Evolutionary conservation across 2,329 filamentous ascomycete species (phyloP).

Genomic region (Lithohypha guttulata): DNA sequence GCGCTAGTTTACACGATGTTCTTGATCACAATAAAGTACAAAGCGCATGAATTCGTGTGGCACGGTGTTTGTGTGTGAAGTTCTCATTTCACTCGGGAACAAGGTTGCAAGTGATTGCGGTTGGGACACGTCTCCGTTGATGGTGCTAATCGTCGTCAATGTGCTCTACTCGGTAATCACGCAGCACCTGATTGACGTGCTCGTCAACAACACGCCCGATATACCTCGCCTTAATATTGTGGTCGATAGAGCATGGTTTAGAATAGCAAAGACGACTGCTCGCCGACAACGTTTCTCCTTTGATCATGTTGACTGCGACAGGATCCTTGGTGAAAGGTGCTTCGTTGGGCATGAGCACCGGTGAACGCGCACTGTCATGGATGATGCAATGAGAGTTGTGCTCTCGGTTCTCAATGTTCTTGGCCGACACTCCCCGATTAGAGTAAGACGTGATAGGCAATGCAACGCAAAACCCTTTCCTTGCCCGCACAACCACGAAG

Average conservation of each 20-base stretch:
- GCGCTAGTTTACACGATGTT: too few relatives aligned
- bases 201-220: slow-evolving; percentile 22
- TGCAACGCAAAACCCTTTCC: slow-evolving; percentile 10
- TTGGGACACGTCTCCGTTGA: neutral
- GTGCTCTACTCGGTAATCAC: neutral
- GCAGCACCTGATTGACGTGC: neutral
- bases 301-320: neutral
- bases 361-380: neutral
- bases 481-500: slow-evolving; percentile 4
- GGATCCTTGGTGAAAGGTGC: slow-evolving; percentile 1
- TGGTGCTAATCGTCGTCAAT: neutral
- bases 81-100: too few relatives aligned
- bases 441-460: slow-evolving; percentile 11
- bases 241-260: slow-evolving; percentile 32
- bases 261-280: slow-evolving; percentile 31
- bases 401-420: slow-evolving; percentile 2
- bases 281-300: neutral
- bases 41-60: too few relatives aligned
- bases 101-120: too few relatives aligned
- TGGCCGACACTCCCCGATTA: neutral
- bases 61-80: too few relatives aligned
- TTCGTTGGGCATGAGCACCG: slow-evolving; percentile 2
- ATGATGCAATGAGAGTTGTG: slow-evolving; percentile 10
- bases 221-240: slow-evolving; percentile 33
- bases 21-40: too few relatives aligned